Evolutionary conservation across 2,329 filamentous ascomycete genomes (phyloP).

Genomic region (Elsinoe necatrix): DNA sequence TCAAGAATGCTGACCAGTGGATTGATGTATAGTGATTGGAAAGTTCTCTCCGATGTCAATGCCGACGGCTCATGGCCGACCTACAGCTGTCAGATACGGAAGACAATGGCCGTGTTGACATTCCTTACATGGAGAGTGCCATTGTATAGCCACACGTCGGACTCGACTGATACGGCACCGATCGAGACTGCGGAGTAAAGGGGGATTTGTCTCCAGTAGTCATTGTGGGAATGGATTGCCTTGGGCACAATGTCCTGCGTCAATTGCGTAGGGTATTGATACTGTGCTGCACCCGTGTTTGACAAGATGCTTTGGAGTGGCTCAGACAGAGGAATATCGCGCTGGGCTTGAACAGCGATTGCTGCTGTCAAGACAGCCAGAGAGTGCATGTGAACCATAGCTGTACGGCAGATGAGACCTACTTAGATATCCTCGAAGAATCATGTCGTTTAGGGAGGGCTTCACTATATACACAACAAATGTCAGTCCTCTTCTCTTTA

Average conservation of each 20-base stretch:
- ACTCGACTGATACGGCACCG: conserved; percentile 51
- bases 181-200: conserved; percentile 47
- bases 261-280: conserved; percentile 53
- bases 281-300: conserved; percentile 44
- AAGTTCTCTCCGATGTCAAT: conserved; percentile 45
- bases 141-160: conserved; percentile 53
- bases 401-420: background rate
- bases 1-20: conserved; percentile 50
- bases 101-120: no score
- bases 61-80: conserved; percentile 49
- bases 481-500: background rate
- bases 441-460: background rate
- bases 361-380: conserved; percentile 14
- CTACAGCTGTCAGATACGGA: conserved; percentile 25
- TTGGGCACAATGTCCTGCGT: conserved; percentile 51
- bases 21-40: conserved; percentile 51
- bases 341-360: conserved; percentile 21
- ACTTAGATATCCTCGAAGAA: background rate
- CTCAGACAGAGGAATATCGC: conserved; percentile 35
- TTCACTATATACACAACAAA: background rate
- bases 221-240: conserved; percentile 50
- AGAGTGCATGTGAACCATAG: background rate
- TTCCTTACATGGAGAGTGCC: conserved; percentile 45
- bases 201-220: conserved; percentile 46
- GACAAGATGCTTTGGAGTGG: conserved; percentile 48